These are phyloP conservation scores for Alternaria alternata DNA, from an alignment of 2,329 filamentous ascomycete genomes.

Conservation along the genomic window DNA sequence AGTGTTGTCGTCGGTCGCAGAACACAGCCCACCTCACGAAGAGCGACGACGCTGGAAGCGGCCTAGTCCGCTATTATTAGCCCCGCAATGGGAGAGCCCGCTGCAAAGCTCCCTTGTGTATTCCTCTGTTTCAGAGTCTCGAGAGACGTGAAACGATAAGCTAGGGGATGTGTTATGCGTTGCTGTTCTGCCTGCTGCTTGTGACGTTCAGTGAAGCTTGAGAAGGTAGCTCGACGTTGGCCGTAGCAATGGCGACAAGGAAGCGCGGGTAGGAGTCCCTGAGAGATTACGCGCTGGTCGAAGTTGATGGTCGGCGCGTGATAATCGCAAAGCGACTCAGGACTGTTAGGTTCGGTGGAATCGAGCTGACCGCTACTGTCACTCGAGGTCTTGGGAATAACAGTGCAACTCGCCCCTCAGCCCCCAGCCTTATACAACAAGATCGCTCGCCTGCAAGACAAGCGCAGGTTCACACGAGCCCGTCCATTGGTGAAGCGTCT, in stretches of 20 bases:
- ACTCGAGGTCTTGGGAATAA: conserved; percentile 5
- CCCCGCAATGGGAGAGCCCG: conserved; percentile 15
- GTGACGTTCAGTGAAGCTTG: conserved; percentile 5
- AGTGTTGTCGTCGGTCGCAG: conserved; percentile 27
- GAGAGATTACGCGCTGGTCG: neutral
- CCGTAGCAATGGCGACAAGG: conserved; percentile 4
- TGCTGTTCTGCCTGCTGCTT: conserved; percentile 11
- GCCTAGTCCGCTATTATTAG: conserved; percentile 21
- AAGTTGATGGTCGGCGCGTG: conserved; percentile 12
- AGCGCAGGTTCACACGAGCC: conserved; percentile 10
- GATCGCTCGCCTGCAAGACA: conserved; percentile 3
- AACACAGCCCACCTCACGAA: conserved; percentile 22
- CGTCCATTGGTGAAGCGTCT: conserved; percentile 9
- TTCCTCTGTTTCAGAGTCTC: conserved; percentile 34
- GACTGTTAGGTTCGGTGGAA: conserved; percentile 11
- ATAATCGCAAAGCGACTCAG: neutral
- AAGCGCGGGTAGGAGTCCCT: conserved; percentile 4
- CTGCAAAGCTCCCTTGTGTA: conserved; percentile 18
- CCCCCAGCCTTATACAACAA: conserved; percentile 25
- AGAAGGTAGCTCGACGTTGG: neutral
- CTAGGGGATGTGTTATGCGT: conserved; percentile 24
- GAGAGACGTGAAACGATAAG: conserved; percentile 27
- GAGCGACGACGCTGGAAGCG: conserved; percentile 21
- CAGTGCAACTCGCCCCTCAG: conserved; percentile 13
- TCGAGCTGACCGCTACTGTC: conserved; percentile 15